Percentiles rank a stretch among this genome's conserved stretches.
These are phyloP conservation scores for Zasmidium citrigriseum DNA, from an alignment of 2,329 filamentous ascomycete genomes.

Conservation along the genomic window DNA sequence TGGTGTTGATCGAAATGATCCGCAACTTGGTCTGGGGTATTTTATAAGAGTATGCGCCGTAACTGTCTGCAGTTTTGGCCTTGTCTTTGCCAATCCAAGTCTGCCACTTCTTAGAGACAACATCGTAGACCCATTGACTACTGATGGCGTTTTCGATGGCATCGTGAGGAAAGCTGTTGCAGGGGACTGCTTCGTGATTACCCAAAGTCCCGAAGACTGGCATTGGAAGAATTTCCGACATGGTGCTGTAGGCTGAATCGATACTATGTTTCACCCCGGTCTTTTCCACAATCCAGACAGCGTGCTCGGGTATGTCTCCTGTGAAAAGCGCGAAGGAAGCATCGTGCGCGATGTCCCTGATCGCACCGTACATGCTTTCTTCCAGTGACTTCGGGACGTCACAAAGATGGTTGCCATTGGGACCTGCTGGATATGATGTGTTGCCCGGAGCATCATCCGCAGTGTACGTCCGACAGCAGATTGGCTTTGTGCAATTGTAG, in stretches of 20 bases:
- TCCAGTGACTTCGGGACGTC: constrained; percentile 55
- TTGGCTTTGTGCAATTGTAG: constrained; percentile 58
- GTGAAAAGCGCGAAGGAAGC: constrained; percentile 61
- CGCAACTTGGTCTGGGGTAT: constrained; percentile 48
- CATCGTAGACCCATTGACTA: constrained; percentile 57
- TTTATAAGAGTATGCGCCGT: constrained; percentile 53
- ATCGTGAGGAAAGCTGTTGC: constrained; percentile 25
- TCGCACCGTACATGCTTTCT: constrained; percentile 52
- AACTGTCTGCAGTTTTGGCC: constrained; percentile 36
- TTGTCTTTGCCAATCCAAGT: constrained; percentile 49
- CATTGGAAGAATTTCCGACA: constrained; percentile 45
- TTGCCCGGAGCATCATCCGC: constrained; percentile 50
- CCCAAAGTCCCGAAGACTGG: constrained; percentile 56
- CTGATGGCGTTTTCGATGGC: constrained; percentile 13
- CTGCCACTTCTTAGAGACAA: constrained; percentile 50
- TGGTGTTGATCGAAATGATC: constrained; percentile 62
- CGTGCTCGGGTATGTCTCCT: constrained; percentile 59
- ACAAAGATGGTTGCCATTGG: constrained; percentile 56
- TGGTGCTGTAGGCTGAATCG: constrained; percentile 46
- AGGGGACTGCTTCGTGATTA: constrained; percentile 54
- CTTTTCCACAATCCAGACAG: constrained; percentile 41
- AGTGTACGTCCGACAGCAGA: constrained; percentile 60
- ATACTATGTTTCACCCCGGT: constrained; percentile 40
- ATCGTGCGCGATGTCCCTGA: constrained; percentile 42
- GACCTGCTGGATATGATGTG: constrained; percentile 53